Evolutionary conservation across 208 protist species (phyloP).

Genomic region (Lotmaria passim): DNA sequence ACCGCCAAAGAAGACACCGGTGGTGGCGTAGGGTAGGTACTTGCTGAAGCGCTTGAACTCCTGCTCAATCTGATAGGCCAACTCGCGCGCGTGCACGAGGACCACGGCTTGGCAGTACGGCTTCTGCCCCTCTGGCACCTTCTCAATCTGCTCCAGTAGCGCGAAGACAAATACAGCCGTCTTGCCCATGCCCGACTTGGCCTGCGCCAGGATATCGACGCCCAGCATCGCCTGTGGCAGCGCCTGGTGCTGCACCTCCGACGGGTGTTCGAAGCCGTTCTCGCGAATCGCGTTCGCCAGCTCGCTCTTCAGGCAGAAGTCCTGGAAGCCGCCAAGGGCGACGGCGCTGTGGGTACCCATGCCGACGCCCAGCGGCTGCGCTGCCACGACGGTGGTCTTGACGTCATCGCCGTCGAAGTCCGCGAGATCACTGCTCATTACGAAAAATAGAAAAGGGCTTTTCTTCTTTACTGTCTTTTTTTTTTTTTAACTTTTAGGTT

Average conservation of each 20-base stretch:
- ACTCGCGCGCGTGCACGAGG: constrained; percentile 98
- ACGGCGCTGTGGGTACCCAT: constrained; percentile 91
- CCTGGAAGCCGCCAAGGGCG: constrained; percentile 96
- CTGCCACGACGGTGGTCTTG: constrained; percentile 66
- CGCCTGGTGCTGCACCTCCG: constrained; percentile 98
- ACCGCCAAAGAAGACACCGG: constrained; percentile 97
- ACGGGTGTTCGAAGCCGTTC: constrained; percentile 94
- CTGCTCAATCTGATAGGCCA: constrained; percentile 99
- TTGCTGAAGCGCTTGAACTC: constrained; percentile 99
- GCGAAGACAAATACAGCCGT: constrained; percentile 99
- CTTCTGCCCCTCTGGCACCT: constrained; percentile 82
- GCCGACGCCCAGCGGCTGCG: constrained; percentile 74
- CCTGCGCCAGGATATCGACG: constrained; percentile 98
- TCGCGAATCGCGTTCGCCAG: constrained; percentile 97
- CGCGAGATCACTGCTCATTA: constrained; percentile 83
- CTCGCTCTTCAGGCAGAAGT: constrained; percentile 99
- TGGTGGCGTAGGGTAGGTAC: constrained; percentile 95
- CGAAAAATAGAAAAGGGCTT: not conserved
- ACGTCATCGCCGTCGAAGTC: constrained; percentile 93
- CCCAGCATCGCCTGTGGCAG: constrained; percentile 99
- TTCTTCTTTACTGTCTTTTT: no score
- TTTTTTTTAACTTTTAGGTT: no score
- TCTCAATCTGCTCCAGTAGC: constrained; percentile 97
- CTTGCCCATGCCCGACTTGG: constrained; percentile 99
- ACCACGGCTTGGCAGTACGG: constrained; percentile 91